A percentile compares a stretch with the other conserved stretches of the same genome.
phyloP scores from a whole-genome alignment of 345 rosid genomes.

The Acer negundo region DNA sequence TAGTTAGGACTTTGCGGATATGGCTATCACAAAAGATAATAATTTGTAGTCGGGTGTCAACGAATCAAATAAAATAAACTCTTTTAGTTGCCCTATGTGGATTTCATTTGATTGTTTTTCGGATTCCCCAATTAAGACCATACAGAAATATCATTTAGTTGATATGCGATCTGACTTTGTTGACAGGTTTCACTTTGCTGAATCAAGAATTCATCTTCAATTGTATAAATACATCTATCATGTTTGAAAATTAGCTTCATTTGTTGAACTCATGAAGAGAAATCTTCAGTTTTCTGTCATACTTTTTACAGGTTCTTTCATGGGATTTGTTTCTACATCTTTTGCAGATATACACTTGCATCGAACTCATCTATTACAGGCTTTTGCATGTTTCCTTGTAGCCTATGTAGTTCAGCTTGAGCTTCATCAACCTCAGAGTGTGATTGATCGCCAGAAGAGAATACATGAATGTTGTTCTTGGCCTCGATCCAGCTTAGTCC shows the following conservation, averaged over 20 bases:
- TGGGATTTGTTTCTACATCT: neutral
- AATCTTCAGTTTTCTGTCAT: too few relatives aligned
- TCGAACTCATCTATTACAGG: constrained; percentile 31
- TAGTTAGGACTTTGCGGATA: constrained; percentile 7
- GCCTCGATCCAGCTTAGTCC: constrained; percentile 86
- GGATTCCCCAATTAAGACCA: neutral
- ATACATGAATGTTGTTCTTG: constrained; percentile 46
- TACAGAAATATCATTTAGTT: neutral
- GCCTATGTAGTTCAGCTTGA: constrained; percentile 44
- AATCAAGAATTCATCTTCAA: neutral
- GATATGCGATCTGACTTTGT: too few relatives aligned
- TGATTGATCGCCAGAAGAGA: constrained; percentile 65
- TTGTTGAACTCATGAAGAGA: neutral
- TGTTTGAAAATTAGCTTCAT: neutral
- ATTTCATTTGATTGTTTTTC: neutral
- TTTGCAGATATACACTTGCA: constrained; percentile 2
- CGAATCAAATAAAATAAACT: neutral
- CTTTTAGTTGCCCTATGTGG: neutral
- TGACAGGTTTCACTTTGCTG: too few relatives aligned
- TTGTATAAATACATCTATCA: neutral
- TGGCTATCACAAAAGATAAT: neutral
- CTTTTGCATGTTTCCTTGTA: constrained; percentile 51
- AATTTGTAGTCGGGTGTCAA: neutral
- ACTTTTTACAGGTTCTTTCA: neutral
- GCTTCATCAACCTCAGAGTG: constrained; percentile 41